Conservation (phyloP, 768 basidiomycete species). For the Suillus luteus region DNA sequence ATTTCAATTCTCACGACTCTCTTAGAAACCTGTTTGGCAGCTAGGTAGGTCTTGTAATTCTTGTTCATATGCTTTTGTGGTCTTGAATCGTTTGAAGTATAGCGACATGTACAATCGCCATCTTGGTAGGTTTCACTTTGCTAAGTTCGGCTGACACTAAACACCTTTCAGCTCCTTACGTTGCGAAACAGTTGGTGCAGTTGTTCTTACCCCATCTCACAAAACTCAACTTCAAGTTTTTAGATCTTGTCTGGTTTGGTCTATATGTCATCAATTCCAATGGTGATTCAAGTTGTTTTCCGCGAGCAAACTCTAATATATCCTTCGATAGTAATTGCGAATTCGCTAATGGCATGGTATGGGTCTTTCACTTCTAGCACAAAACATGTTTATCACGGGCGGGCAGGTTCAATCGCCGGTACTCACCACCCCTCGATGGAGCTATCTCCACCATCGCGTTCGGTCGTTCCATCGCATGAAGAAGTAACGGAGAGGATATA, state of each 20-base stretch:
- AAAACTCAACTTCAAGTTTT: background rate
- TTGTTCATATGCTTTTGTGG: no score
- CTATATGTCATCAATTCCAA: background rate
- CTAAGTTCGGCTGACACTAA: background rate
- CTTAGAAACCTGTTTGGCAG: background rate
- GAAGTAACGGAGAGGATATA: no score
- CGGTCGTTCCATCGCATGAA: no score
- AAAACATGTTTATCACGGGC: no score
- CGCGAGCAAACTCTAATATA: background rate
- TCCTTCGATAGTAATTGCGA: background rate
- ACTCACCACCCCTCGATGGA: no score
- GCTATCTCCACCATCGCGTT: no score
- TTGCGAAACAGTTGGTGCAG: background rate
- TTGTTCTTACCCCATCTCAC: background rate
- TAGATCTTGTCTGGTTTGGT: background rate
- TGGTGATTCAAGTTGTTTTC: background rate
- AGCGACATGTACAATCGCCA: background rate
- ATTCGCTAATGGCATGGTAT: background rate
- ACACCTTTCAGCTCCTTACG: background rate
- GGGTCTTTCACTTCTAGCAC: no score
- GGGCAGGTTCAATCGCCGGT: no score
- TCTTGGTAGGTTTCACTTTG: background rate
- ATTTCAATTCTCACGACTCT: background rate
- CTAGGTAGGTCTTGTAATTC: background rate
- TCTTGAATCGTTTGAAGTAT: background rate